phyloP scores from a whole-genome alignment of 2,329 filamentous ascomycete species.

The Incumbomyces lentus region DNA sequence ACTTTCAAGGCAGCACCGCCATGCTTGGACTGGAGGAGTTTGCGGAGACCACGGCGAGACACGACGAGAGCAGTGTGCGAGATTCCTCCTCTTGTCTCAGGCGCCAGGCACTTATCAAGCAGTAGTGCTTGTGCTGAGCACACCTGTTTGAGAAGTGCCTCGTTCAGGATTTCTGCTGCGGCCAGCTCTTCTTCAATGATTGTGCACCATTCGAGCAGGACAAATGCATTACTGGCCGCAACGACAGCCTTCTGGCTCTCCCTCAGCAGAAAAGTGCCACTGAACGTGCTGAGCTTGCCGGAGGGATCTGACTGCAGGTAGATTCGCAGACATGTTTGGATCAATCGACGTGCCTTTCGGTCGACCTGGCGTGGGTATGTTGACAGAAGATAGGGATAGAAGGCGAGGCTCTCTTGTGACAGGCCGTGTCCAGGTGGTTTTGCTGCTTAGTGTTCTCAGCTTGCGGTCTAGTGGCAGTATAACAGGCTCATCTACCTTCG shows the following conservation, averaged over 20 bases:
- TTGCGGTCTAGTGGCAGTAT: neutral
- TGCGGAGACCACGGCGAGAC: conserved; percentile 68
- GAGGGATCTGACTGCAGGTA: conserved; percentile 39
- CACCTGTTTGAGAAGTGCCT: conserved; percentile 48
- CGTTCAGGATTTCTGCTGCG: conserved; percentile 47
- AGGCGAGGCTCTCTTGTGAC: conserved; percentile 30
- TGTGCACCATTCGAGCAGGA: conserved; percentile 82
- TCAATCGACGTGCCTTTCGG: conserved; percentile 69
- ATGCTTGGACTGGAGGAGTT: conserved; percentile 52
- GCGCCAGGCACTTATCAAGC: conserved; percentile 65
- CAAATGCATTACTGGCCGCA: conserved; percentile 71
- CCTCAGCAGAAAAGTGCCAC: conserved; percentile 56
- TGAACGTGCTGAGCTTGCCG: conserved; percentile 6
- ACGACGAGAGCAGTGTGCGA: conserved; percentile 64
- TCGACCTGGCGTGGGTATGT: conserved; percentile 85
- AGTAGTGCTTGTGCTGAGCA: conserved; percentile 60
- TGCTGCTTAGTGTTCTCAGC: conserved; percentile 5
- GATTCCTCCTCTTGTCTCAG: conserved; percentile 53
- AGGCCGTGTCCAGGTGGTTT: conserved; percentile 27
- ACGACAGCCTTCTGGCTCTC: conserved; percentile 71
- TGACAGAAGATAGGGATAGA: conserved; percentile 68
- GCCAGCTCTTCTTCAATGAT: conserved; percentile 64
- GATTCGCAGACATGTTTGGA: conserved; percentile 65
- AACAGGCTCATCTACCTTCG: conserved; percentile 2
- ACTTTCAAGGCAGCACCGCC: conserved; percentile 52